Percentiles rank a stretch among this genome's conserved stretches.
Evolutionary conservation across 1,284 basidiomycete genomes (phyloP).

Genomic region (Pisolithus thermaeus): DNA sequence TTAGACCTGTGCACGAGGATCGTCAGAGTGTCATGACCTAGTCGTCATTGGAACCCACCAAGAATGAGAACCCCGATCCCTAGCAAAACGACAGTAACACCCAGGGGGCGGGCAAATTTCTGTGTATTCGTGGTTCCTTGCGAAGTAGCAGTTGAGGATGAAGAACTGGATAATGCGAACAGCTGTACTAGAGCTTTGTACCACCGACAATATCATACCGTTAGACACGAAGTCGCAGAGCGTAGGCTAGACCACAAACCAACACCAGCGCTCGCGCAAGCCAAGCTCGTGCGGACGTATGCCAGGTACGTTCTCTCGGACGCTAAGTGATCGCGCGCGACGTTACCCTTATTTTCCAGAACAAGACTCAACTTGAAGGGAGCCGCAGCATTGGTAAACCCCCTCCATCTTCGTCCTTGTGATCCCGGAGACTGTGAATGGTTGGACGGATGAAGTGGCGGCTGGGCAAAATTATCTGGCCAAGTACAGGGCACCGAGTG

Average conservation of each 20-base stretch:
- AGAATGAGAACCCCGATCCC: conserved; percentile 19
- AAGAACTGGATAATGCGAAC: conserved; percentile 12
- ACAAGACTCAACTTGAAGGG: conserved; percentile 17
- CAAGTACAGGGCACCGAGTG: conserved; percentile 5
- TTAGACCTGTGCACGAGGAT: conserved; percentile 12
- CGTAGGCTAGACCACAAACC: conserved; percentile 23
- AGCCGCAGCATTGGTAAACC: conserved; percentile 1
- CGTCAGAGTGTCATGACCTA: neutral
- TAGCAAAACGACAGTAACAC: conserved; percentile 19
- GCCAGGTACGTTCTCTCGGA: conserved; percentile 38
- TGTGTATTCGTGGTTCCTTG: conserved; percentile 2
- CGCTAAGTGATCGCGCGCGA: conserved; percentile 37
- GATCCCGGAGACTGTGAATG: neutral
- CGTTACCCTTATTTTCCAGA: conserved; percentile 29
- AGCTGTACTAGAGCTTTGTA: conserved; percentile 22
- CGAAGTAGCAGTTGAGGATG: neutral
- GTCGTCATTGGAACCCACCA: conserved; percentile 11
- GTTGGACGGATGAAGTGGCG: neutral
- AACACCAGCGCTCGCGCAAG: conserved; percentile 34
- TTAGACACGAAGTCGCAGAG: neutral
- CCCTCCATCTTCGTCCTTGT: neutral
- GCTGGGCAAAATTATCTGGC: neutral
- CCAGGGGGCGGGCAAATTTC: conserved; percentile 21
- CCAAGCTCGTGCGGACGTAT: conserved; percentile 37
- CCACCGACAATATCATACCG: neutral